Percentiles rank a stretch among this genome's conserved stretches.
These are phyloP conservation scores for Rosellinia necatrix DNA, from an alignment of 2,329 filamentous ascomycete genomes.

Conservation along the genomic window DNA sequence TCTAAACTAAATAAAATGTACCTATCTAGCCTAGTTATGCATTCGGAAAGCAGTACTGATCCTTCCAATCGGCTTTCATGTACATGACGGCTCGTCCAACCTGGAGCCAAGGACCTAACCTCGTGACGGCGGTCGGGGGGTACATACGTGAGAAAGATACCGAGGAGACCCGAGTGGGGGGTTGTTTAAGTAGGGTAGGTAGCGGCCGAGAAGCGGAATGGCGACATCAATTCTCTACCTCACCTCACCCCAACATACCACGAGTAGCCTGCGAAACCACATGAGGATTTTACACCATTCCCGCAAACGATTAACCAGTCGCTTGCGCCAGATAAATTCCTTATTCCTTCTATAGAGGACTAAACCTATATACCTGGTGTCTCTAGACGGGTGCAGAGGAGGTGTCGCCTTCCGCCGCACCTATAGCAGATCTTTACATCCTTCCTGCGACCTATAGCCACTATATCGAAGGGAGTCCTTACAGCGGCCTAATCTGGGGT, in stretches of 20 bases:
- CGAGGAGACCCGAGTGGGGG: not conserved
- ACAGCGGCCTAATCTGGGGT: too few species aligned
- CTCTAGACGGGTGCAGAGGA: too few species aligned
- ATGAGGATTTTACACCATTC: not conserved
- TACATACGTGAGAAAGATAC: not conserved
- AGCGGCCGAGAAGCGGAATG: slow-evolving; percentile 25
- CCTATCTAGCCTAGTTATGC: not conserved
- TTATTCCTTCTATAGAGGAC: too few species aligned
- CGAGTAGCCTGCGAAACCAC: not conserved
- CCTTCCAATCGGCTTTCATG: slow-evolving; percentile 6
- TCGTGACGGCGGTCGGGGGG: not conserved
- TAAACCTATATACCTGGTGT: too few species aligned
- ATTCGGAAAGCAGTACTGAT: not conserved
- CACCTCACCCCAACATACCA: slow-evolving; percentile 3
- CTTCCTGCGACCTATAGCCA: too few species aligned
- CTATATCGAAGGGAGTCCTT: too few species aligned
- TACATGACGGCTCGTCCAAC: not conserved
- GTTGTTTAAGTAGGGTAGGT: too few species aligned
- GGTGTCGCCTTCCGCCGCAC: too few species aligned
- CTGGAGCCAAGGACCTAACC: not conserved
- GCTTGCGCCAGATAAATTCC: too few species aligned
- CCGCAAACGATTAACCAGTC: not conserved
- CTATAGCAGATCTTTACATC: too few species aligned
- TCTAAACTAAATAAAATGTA: not conserved
- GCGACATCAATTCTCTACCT: slow-evolving; percentile 21